Base-by-base conservation (phyloP, 352 stramenopile species). In the Phytophthora ramorum region DNA sequence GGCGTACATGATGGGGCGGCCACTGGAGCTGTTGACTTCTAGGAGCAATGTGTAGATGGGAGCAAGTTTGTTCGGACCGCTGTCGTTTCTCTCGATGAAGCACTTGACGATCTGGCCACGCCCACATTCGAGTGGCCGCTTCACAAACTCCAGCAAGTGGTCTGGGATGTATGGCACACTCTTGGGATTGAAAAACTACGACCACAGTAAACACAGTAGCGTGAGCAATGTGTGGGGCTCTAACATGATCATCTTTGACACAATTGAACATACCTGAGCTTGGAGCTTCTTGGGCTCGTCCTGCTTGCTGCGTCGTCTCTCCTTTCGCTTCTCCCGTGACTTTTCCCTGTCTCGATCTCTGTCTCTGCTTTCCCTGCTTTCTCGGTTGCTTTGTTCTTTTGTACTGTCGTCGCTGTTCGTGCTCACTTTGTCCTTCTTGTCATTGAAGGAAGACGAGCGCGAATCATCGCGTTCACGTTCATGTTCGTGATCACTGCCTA, bases 41-140 rank as follows among this genome's bases (percentile, higher is more conserved):
- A 95, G 55, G 4, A 94, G 66, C 6, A 96, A 62, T 20, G 87
- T 95, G 65, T 95, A 97, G 32, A 96, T 78, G 1, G 90, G 90
- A 2, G 85, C 78, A 17, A 97, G 72, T 52, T 90, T 91, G 64
- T 96, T 96, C 10, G 76, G 78, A 0, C 86, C 82, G 40, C 65
- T 85, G 43, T 90, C 78, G 45, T 95, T 95, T 51, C 90, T 79
- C 59, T 97, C 88, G 52, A 97, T 97, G 54, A 96, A 97, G 63
- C 90, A 97, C 65, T 93, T 93, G 67, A 93, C 75, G 19, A 93
- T 91, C 49, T 89, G 78, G 16, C 87, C 88, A 16, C 85, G 82
- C n/a, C 84, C 88, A 44, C 73, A 87, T 37, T 94, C 83, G 5
- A 94, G 76, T 20, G 90, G 90, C 0, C 76, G 74, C 57, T 85